Base-by-base conservation (phyloP, 108 stramenopile species). In the Fragilaria crotonensis region DNA sequence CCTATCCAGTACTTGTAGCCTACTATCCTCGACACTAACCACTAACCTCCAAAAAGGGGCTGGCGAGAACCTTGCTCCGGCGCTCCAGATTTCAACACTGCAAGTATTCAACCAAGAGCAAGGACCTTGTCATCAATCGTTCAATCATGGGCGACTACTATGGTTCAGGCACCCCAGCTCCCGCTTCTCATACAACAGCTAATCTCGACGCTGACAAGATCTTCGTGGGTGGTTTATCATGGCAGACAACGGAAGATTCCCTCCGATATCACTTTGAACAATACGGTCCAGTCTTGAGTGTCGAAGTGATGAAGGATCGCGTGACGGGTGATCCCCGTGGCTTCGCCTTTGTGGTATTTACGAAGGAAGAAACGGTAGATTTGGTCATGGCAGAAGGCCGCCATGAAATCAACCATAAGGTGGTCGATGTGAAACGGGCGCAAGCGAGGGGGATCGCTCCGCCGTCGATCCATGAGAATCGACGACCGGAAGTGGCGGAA, bases 191-290 rank as follows among this genome's bases (percentile, higher is more conserved):
- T 41, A 14, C 11, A 7, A 14, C 36, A 41, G 36, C 14, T 7
- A 41, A 41, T 41, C 36, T 75, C 46, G 81, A 83, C 45, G 72
- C 68, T 41, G 81, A 75, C 62, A 93, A 93, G 72, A 85, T 97
- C 33, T 97, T 90, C 67, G 93, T 97, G 54, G 94, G 96, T 9
- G 93, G 93, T 54, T 72, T 97, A n/a, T 86, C 90, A 5, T 95
- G 85, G 87, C 88, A 93, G 66, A 95, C 87, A 5, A 89, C 84
- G 45, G 91, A 94, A 80, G 85, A 87, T 76, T 83, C 88, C 0
- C 74, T 97, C 48, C 79, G 90, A 33, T 93, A 85, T 62, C 82
- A 93, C 62, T 97, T 97, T 78, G 87, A 89, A 59, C 92, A 93
- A 66, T 93, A 84, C 58, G 92, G 93, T 22, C 57, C 73, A 22